Percentiles rank a stretch among this genome's conserved stretches.
phyloP scores from a whole-genome alignment of 148 eudicot genomes.

The Rhododendron vialii region DNA sequence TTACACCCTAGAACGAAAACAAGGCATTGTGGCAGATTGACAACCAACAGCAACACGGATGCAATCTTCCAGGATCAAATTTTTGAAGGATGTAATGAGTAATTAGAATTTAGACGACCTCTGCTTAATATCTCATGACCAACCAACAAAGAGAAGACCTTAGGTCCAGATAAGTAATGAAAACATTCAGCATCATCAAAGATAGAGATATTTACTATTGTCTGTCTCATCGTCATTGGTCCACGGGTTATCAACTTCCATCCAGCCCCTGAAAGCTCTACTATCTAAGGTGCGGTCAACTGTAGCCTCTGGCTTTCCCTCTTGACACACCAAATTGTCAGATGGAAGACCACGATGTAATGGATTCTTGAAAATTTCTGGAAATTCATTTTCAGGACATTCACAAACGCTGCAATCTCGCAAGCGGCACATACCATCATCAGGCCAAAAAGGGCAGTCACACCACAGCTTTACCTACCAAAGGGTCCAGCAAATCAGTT shows the following conservation, averaged over 20 bases:
- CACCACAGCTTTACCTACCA: conserved; percentile 82
- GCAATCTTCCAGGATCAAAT: not conserved
- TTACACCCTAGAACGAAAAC: not conserved
- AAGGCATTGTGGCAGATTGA: conserved; percentile 9
- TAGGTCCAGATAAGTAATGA: not conserved
- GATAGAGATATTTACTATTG: conserved; percentile 38
- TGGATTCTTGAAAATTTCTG: conserved; percentile 64
- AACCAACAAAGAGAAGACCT: not conserved
- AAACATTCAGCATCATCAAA: not conserved
- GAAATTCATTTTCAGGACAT: conserved; percentile 86
- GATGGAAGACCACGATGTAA: conserved; percentile 33
- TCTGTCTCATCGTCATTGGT: conserved; percentile 88
- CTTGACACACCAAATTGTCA: conserved; percentile 76
- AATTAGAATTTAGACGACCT: not conserved
- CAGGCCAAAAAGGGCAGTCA: conserved; percentile 92
- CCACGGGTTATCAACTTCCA: conserved; percentile 83
- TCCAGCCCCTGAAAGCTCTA: conserved; percentile 73
- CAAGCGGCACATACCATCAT: conserved; percentile 82
- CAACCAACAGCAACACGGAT: not conserved
- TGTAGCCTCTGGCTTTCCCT: conserved; percentile 73
- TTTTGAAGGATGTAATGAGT: not conserved
- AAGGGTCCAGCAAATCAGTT: conserved; percentile 4
- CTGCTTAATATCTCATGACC: not conserved
- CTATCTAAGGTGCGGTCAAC: conserved; percentile 82
- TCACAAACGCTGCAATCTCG: conserved; percentile 93